A percentile compares a stretch with the other conserved stretches of the same genome.
These are phyloP conservation scores for Tuber melanosporum DNA, from an alignment of 495 filamentous ascomycete species.

Conservation along the genomic window DNA sequence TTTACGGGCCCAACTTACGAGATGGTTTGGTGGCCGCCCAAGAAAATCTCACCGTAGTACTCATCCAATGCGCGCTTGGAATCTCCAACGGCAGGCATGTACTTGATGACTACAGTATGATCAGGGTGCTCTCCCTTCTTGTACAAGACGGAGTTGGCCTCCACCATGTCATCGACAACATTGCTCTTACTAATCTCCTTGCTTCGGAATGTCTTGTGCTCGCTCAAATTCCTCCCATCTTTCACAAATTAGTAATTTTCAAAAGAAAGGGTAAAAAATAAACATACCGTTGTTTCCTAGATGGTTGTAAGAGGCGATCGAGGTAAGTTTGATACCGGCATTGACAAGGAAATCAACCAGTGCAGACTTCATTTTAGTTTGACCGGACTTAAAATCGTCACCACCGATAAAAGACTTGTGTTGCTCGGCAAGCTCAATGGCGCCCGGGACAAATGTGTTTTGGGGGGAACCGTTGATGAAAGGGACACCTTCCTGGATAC, in stretches of 20 bases:
- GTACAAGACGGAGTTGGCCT: conserved; percentile 87
- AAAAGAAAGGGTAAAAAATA: background rate
- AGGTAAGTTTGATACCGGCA: conserved; percentile 97
- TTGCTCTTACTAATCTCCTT: conserved; percentile 99
- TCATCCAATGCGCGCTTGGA: conserved; percentile 98
- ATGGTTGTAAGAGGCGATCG: conserved; percentile 98
- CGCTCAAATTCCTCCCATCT: conserved; percentile 96
- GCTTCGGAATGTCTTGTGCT: conserved; percentile 94
- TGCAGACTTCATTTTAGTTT: conserved; percentile 99
- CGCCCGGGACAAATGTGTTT: conserved; percentile 96
- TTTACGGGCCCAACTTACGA: conserved; percentile 47
- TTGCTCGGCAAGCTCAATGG: conserved; percentile 81
- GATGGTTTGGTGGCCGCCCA: conserved; percentile 97
- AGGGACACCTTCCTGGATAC: conserved; percentile 77
- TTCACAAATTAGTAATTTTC: background rate
- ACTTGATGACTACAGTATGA: conserved; percentile 91
- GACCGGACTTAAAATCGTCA: conserved; percentile 99
- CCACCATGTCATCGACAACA: conserved; percentile 98
- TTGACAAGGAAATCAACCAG: conserved; percentile 98
- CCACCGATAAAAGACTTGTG: conserved; percentile 88
- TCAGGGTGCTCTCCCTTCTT: conserved; percentile 79
- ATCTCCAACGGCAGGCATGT: conserved; percentile 98
- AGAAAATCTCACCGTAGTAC: conserved; percentile 99
- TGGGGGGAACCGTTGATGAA: conserved; percentile 99
- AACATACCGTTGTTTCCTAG: conserved; percentile 74